phyloP scores from a whole-genome alignment of 208 protist genomes.

The Trypanosoma scelopori region DNA sequence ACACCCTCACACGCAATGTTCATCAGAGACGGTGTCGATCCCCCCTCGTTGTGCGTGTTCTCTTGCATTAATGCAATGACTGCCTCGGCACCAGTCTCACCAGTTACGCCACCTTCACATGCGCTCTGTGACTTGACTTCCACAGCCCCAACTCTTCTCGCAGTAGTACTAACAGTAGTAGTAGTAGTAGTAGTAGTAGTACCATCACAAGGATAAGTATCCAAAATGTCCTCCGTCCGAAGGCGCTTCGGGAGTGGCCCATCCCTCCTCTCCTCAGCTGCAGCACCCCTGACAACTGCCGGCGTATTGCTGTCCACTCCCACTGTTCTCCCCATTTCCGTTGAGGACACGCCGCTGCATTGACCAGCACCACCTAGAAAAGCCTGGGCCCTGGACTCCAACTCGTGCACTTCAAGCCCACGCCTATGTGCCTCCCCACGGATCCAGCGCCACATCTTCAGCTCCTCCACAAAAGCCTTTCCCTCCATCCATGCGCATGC shows the following conservation, averaged over 20 bases:
- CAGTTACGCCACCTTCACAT: background rate
- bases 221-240: background rate
- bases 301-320: background rate
- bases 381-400: constrained; percentile 24
- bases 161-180: background rate
- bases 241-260: background rate
- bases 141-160: background rate
- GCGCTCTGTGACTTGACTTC: background rate
- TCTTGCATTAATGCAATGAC: background rate
- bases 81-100: background rate
- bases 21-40: background rate
- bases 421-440: constrained; percentile 48
- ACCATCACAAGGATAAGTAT: background rate
- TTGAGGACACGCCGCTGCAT: background rate
- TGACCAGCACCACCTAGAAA: constrained; percentile 25
- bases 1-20: constrained; percentile 24
- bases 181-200: background rate
- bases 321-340: background rate
- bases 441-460: constrained; percentile 87
- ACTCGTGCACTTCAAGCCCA: constrained; percentile 13
- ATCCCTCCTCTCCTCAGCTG: background rate
- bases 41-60: background rate
- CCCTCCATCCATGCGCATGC: constrained; percentile 68
- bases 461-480: constrained; percentile 80
- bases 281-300: background rate